These are phyloP conservation scores for Phascolomyces articulosus DNA, from an alignment of 371 early-diverging fungal species.

Conservation along the genomic window DNA sequence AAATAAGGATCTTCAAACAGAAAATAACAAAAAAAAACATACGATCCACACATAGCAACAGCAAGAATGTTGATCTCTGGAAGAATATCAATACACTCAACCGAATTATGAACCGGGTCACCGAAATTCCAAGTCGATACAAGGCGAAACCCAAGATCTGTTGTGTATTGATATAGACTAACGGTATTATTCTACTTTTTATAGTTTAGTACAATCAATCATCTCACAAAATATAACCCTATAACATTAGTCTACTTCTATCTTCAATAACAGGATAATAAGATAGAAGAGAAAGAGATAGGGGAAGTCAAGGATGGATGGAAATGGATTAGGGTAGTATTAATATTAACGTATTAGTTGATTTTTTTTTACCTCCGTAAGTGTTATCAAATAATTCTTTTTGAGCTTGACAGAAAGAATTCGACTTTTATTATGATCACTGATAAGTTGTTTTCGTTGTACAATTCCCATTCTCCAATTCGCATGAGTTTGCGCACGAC, in stretches of 20 bases:
- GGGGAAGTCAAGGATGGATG: too few relatives aligned
- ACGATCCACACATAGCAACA: slow-evolving; percentile 53
- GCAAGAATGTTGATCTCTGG: slow-evolving; percentile 49
- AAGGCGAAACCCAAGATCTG: slow-evolving; percentile 28
- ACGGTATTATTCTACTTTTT: slow-evolving; percentile 38
- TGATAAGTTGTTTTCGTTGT: slow-evolving; percentile 33
- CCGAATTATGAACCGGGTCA: slow-evolving; percentile 27
- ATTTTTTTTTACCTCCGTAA: slow-evolving; percentile 47
- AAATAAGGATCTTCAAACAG: too few relatives aligned
- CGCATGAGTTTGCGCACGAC: slow-evolving; percentile 38
- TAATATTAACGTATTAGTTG: too few relatives aligned
- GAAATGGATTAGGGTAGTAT: too few relatives aligned
- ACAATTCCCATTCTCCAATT: slow-evolving; percentile 50
- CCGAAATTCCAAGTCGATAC: slow-evolving; percentile 39
- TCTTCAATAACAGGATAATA: not conserved
- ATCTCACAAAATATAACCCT: too few relatives aligned
- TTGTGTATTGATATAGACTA: slow-evolving; percentile 32
- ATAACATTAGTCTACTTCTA: too few relatives aligned
- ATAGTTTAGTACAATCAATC: not conserved
- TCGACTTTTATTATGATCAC: slow-evolving; percentile 25
- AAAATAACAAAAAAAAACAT: slow-evolving; percentile 16
- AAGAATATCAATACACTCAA: slow-evolving; percentile 49
- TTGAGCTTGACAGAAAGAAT: slow-evolving; percentile 41
- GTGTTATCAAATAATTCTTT: slow-evolving; percentile 31
- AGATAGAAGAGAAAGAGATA: not conserved